Evolutionary conservation across 1,139 yeast genomes (phyloP).

Genomic region (Zygoascus meyerae): DNA sequence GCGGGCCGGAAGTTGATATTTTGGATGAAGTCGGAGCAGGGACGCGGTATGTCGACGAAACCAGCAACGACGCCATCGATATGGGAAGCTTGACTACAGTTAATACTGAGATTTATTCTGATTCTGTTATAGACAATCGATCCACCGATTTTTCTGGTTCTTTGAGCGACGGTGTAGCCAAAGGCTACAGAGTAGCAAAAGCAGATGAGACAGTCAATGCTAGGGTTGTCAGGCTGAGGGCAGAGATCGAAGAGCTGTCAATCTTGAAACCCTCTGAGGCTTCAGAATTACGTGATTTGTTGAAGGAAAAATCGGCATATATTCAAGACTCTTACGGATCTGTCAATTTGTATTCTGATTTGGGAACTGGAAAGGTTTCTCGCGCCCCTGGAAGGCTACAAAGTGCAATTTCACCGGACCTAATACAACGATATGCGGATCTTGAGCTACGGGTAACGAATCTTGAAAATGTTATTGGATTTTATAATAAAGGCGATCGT

Average conservation of each 20-base stretch:
- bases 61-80: slow-evolving; percentile 7
- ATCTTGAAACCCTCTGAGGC: slow-evolving; percentile 15
- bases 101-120: slow-evolving; percentile 15
- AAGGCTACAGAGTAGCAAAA: slow-evolving; percentile 12
- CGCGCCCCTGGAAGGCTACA: no score
- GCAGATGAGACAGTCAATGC: slow-evolving; percentile 31
- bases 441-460: slow-evolving; percentile 14
- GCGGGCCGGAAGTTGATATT: slow-evolving; percentile 1
- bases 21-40: slow-evolving; percentile 2
- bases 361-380: neutral
- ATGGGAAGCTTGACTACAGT: slow-evolving; percentile 1
- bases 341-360: neutral
- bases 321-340: slow-evolving; percentile 1
- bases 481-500: neutral
- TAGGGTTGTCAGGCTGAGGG: slow-evolving; percentile 41
- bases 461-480: slow-evolving; percentile 13
- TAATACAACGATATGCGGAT: no score
- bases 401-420: no score
- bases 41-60: neutral
- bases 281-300: slow-evolving; percentile 16
- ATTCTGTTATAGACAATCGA: slow-evolving; percentile 17
- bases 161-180: neutral
- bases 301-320: neutral
- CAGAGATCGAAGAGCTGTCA: slow-evolving; percentile 42
- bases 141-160: slow-evolving; percentile 7